Base-by-base conservation (phyloP, 352 stramenopile genomes). In the Thalassiosira oceanica region DNA sequence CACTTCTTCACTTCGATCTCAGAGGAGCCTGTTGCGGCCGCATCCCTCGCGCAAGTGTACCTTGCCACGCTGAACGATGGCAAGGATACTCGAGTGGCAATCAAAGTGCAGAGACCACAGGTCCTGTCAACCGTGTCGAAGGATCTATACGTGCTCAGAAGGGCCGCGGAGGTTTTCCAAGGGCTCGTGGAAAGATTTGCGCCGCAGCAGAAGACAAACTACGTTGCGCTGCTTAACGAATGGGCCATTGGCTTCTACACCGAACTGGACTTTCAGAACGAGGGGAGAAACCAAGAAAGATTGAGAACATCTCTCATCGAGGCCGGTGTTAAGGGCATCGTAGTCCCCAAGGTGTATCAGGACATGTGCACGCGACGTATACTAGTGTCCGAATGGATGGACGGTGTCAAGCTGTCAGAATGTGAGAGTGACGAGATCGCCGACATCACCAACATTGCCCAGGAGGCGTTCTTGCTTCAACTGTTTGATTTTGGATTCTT, bases 31-130 rank as follows among this genome's bases (percentile, higher is more conserved):
- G 84, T 95, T 11, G 91, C 90, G 11, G 88, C 90, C 0, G 91
- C 91, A 5, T 86, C 56, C 43, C 61, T 96, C 3, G 90, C 88
- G n/a, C 91, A 96, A 74, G 91, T 96, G 0, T 93, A 94, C 58
- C 63, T 89, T 6, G 80, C 83, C 10, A 89, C 77, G 1, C 58
- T 94, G 1, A 87, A 87, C 62, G 84, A 91, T 58, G 82, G 78
- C 3, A 86, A 84, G 7, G 55, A 90, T 60, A 89, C 79, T 1
- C 18, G 36, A 2, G 91, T 96, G 15, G 92, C 92, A 4, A 84
- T 96, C 16, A 96, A 96, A 61, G 87, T 96, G 2, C 92, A 96
- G 68, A 70, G 90, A 18, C 91, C 90, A 4, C 55, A 90, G 8
- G 85, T 96, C 6, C 52, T 95, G 0, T 73, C 75, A 6, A 91